A percentile compares a stretch with the other conserved stretches of the same genome.
Conservation (phyloP, 768 basidiomycete species). For the Suillus luteus region DNA sequence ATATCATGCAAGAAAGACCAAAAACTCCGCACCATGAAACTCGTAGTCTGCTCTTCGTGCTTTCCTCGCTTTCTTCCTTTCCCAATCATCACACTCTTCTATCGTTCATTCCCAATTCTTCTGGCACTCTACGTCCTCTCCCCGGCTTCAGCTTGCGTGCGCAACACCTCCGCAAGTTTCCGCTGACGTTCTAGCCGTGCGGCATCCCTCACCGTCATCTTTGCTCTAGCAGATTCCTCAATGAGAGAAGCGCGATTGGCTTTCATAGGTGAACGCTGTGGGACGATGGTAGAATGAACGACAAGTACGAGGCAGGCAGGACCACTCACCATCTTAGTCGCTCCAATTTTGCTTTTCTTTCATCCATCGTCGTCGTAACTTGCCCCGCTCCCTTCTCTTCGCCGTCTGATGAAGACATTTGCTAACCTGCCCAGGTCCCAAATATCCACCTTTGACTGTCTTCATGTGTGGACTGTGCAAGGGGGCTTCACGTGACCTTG, state of each 20-base stretch:
- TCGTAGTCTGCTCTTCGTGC: constrained; percentile 83
- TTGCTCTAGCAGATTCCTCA: constrained; percentile 52
- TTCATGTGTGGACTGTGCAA: not conserved
- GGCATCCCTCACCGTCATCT: not conserved
- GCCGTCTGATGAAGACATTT: not conserved
- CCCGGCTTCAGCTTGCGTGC: constrained; percentile 81
- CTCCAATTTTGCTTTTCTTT: constrained; percentile 76
- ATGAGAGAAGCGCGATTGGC: constrained; percentile 89
- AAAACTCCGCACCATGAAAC: constrained; percentile 75
- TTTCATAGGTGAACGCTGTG: constrained; percentile 74
- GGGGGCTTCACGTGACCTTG: constrained; percentile 4
- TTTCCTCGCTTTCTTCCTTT: constrained; percentile 84
- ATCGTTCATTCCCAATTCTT: constrained; percentile 97
- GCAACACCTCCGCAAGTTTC: constrained; percentile 86
- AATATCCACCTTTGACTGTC: not conserved
- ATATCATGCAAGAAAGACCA: not conserved
- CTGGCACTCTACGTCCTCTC: constrained; percentile 85
- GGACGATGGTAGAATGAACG: not conserved
- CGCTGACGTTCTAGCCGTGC: constrained; percentile 57
- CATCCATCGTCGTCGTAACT: constrained; percentile 56
- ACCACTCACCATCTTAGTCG: constrained; percentile 68
- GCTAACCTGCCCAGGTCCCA: not conserved
- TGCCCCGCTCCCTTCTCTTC: constrained; percentile 19
- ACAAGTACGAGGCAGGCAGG: constrained; percentile 7
- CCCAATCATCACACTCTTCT: constrained; percentile 96